phyloP scores from a whole-genome alignment of 163 green algal genomes.

The Trebouxia gelatinosa region DNA sequence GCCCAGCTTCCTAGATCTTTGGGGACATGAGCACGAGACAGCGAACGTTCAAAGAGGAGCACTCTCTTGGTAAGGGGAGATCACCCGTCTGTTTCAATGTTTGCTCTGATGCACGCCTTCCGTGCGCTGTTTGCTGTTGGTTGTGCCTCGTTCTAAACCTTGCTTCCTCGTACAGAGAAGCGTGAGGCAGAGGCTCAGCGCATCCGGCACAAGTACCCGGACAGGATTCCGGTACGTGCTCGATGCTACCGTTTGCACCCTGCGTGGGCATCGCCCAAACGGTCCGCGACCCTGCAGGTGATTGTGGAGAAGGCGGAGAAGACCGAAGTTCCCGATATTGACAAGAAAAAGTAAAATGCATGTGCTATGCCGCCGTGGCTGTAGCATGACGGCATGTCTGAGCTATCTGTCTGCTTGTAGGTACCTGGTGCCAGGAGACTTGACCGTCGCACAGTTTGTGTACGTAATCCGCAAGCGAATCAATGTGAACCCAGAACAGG shows the following conservation, averaged over 20 bases:
- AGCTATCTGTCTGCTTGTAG: constrained; percentile 52
- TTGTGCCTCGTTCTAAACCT: not conserved
- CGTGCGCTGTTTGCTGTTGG: not conserved
- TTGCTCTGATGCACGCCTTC: not conserved
- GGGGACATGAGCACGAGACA: constrained; percentile 27
- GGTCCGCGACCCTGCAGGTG: constrained; percentile 84
- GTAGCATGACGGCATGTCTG: too few relatives aligned
- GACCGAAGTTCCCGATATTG: constrained; percentile 98
- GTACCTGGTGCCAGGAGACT: constrained; percentile 96
- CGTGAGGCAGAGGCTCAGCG: constrained; percentile 86
- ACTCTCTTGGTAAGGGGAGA: constrained; percentile 78
- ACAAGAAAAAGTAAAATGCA: constrained; percentile 97
- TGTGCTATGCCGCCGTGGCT: too few relatives aligned
- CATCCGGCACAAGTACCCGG: constrained; percentile 98
- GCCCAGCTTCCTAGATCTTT: too few relatives aligned
- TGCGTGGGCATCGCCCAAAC: not conserved
- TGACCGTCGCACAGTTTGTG: constrained; percentile 99
- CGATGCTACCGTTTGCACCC: not conserved
- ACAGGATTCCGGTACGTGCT: constrained; percentile 90
- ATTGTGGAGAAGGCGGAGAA: constrained; percentile 97
- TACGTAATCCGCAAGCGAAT: constrained; percentile 99
- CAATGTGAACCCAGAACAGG: constrained; percentile 94
- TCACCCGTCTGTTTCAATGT: not conserved
- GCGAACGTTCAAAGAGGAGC: constrained; percentile 91
- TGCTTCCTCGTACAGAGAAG: constrained; percentile 79